These are phyloP conservation scores for Ustilago trichophora DNA, from an alignment of 1,284 basidiomycete genomes.

Conservation along the genomic window DNA sequence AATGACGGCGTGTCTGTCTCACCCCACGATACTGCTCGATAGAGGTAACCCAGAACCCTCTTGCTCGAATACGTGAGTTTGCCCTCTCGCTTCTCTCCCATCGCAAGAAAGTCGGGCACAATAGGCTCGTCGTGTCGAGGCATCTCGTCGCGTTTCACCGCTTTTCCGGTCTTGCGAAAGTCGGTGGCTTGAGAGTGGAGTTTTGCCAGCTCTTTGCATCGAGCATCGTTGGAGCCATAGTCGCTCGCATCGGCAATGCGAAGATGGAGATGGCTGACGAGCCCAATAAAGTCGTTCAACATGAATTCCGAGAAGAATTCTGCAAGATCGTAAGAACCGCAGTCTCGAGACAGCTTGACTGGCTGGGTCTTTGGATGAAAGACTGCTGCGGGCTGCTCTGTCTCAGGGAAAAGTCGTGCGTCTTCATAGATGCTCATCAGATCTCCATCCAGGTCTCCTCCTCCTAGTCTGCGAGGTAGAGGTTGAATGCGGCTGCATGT, in stretches of 20 bases:
- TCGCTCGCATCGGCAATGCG: constrained; percentile 76
- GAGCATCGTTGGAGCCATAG: constrained; percentile 71
- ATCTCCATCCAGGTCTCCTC: constrained; percentile 52
- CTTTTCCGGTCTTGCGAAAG: constrained; percentile 48
- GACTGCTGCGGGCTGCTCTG: constrained; percentile 5
- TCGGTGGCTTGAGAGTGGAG: constrained; percentile 75
- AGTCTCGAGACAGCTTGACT: constrained; percentile 70
- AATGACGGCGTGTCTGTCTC: constrained; percentile 35
- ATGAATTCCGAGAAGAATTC: constrained; percentile 76
- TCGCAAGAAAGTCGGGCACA: constrained; percentile 30
- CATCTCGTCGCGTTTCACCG: constrained; percentile 10
- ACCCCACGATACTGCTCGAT: constrained; percentile 22
- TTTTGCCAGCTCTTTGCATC: constrained; percentile 74
- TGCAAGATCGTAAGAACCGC: constrained; percentile 74
- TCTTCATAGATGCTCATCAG: constrained; percentile 69
- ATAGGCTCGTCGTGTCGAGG: constrained; percentile 17
- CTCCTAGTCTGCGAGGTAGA: constrained; percentile 32
- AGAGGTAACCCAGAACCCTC: constrained; percentile 25
- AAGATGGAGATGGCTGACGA: constrained; percentile 72
- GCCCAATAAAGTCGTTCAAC: constrained; percentile 73
- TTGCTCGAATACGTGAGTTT: constrained; percentile 23
- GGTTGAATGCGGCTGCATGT: constrained; percentile 18
- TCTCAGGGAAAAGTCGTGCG: constrained; percentile 71
- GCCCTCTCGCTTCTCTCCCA: constrained; percentile 20
- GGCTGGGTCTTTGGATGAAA: constrained; percentile 69